Evolutionary conservation across 495 filamentous ascomycete species (phyloP), one percentile per base, ranked within the genome.

Genomic region (Geopyxis carbonaria): DNA sequence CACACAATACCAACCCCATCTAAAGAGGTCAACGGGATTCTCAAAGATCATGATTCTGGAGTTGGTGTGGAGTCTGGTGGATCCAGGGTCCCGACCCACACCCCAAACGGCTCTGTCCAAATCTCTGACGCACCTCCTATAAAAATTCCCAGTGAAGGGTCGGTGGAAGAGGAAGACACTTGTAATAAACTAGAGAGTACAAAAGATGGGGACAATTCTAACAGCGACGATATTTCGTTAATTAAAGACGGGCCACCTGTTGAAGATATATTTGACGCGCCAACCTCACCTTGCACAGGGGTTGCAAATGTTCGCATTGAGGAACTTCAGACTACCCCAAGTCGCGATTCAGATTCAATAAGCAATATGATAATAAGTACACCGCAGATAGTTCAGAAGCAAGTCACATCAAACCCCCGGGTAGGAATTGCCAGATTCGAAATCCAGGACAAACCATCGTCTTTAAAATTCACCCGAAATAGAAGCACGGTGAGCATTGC

Each of bases 271-370:
- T 41, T 32, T n/a, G 49, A 53, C 10, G 14, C 30, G 19, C 33
- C 35, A 20, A 36, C 45, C 13, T 45, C 50, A 5, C 38, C 37
- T 2, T 19, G 49, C 5, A 51, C 45, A 5, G 44, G 51, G 15
- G 47, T 54, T 29, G 42, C 51, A 18, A 53, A 43, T 20, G 37
- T 54, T 15, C 45, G 50, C 25, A 53, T 54, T 38, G 51, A 53
- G 32, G 51, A 53, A 16, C 34, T 54, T 22, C 47, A 28, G 22
- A 33, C 45, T 13, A 42, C 45, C 22, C 38, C 34, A 9, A 42
- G 43, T 34, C 49, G 53, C 10, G 51, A 54, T 16, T 16, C 45
- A 4, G 50, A 47, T 9, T 54, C 49, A 13, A 39, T 54, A 14
- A 31, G 41, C 16, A 48, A 32, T 19, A 25, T 52, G 19, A 27